Conservation (phyloP, 371 early-diverging fungal genomes). For the Funneliformis caledonium region DNA sequence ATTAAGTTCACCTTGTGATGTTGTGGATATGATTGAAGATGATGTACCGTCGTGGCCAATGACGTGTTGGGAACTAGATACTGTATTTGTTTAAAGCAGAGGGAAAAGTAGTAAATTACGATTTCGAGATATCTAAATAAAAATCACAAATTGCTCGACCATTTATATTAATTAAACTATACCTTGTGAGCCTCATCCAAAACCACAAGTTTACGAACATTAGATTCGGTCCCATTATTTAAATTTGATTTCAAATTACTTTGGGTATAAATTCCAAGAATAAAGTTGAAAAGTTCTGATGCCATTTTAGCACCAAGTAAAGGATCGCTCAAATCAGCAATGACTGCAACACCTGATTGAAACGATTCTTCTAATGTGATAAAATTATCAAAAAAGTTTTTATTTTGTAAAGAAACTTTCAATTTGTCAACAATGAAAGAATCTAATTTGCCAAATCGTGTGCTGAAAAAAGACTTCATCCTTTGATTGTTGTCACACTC, state of each 20-base stretch:
- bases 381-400: neutral
- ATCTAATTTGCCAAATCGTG: neutral
- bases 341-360: neutral
- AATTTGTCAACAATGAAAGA: neutral
- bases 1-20: neutral
- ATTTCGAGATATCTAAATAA: neutral
- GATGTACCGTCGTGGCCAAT: neutral
- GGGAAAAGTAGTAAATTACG: neutral
- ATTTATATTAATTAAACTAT: neutral
- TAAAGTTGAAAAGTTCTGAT: constrained; percentile 10
- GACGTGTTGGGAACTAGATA: neutral
- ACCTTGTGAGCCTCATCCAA: constrained; percentile 25
- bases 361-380: neutral
- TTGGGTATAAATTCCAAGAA: neutral
- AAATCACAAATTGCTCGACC: neutral
- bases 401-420: neutral
- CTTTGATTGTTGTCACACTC: neutral
- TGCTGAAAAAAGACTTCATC: neutral
- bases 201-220: constrained; percentile 4
- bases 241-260: neutral
- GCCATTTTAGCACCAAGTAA: neutral
- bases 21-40: constrained; percentile 7
- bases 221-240: neutral
- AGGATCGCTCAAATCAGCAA: constrained; percentile 29
- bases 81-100: neutral